Conservation (phyloP, 495 filamentous ascomycete genomes). For the Penicillium salamii region DNA sequence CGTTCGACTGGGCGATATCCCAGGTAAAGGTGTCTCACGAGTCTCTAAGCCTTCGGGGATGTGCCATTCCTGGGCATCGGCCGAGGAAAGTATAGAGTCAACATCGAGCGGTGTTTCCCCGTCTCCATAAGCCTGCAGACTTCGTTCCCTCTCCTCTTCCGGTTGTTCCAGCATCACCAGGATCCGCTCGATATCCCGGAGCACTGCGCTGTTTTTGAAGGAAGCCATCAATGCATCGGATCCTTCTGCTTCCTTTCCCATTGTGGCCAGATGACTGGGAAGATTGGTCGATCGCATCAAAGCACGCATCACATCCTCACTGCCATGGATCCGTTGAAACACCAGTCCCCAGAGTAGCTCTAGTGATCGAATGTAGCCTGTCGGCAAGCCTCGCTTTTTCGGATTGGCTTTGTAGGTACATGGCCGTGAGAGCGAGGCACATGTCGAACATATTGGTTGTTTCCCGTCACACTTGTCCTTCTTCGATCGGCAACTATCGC, state of each 20-base stretch:
- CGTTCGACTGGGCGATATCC: constrained; percentile 31
- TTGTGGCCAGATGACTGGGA: constrained; percentile 39
- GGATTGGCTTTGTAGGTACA: constrained; percentile 68
- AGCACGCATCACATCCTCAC: constrained; percentile 43
- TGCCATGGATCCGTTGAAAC: constrained; percentile 41
- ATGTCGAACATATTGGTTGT: constrained; percentile 62
- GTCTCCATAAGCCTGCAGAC: constrained; percentile 19
- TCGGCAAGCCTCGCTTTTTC: constrained; percentile 61
- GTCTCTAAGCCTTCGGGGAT: constrained; percentile 29
- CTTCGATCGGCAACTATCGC: constrained; percentile 63
- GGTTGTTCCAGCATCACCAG: constrained; percentile 45
- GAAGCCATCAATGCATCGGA: constrained; percentile 47
- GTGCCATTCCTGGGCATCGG: constrained; percentile 40
- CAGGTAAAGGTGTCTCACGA: constrained; percentile 20
- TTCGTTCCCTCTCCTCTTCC: constrained; percentile 33
- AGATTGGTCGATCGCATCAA: constrained; percentile 40
- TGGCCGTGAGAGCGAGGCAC: constrained; percentile 53
- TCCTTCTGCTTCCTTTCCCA: constrained; percentile 44
- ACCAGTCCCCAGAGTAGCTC: constrained; percentile 42
- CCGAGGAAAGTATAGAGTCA: constrained; percentile 33
- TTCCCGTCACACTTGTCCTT: constrained; percentile 67
- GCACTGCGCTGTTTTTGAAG: constrained; percentile 54
- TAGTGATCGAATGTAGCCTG: constrained; percentile 42
- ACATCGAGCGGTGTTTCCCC: constrained; percentile 34
- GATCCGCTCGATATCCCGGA: constrained; percentile 51